Conservation (phyloP, 2,329 filamentous ascomycete genomes). For the Fusarium sacchari region DNA sequence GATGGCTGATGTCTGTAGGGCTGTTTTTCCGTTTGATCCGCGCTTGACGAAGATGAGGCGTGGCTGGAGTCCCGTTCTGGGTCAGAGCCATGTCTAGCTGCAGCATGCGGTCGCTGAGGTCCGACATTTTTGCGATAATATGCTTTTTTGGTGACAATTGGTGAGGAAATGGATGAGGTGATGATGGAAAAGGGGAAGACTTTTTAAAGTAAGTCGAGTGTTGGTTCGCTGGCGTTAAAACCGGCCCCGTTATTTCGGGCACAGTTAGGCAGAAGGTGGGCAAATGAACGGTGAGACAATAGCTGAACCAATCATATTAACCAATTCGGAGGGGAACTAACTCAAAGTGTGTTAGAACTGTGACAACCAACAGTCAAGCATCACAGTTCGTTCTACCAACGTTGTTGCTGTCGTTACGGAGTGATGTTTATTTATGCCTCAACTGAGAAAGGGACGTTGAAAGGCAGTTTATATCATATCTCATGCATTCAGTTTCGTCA, state of each 20-base stretch:
- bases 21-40: constrained; percentile 1
- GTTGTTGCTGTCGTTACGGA: neutral
- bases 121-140: neutral
- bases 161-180: neutral
- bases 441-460: fast-evolving
- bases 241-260: neutral
- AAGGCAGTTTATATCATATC: neutral
- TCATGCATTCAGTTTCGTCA: neutral
- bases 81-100: constrained; percentile 12
- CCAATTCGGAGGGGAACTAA: neutral
- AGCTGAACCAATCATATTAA: fast-evolving
- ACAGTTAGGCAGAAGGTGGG: neutral
- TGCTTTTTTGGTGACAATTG: fast-evolving
- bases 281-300: neutral
- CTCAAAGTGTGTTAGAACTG: neutral
- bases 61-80: constrained; percentile 2
- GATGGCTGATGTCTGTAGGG: neutral
- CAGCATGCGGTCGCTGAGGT: neutral
- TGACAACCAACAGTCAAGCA: neutral
- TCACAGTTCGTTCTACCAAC: neutral
- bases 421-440: neutral
- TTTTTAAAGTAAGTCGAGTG: neutral
- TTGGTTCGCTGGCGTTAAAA: neutral
- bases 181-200: neutral
- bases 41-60: neutral